Percentiles rank a stretch among this genome's conserved stretches.
These are phyloP conservation scores for Eucalyptus camaldulensis DNA, from an alignment of 345 rosid species.

Conservation along the genomic window DNA sequence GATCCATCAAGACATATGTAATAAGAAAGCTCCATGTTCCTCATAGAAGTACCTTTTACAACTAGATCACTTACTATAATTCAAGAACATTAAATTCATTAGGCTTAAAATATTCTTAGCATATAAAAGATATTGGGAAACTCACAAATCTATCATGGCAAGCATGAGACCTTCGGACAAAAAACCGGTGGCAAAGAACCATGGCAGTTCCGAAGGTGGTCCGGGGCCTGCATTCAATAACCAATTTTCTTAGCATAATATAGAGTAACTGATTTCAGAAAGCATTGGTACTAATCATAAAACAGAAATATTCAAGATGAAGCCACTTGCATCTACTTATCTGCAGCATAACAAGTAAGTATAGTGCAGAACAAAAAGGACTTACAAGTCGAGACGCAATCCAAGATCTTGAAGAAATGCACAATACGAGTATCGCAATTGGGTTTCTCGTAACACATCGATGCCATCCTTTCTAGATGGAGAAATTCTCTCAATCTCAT, in stretches of 20 bases:
- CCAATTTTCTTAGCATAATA: neutral
- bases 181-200: slow-evolving; percentile 79
- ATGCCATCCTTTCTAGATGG: slow-evolving; percentile 86
- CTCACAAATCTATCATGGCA: slow-evolving; percentile 80
- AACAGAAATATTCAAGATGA: neutral
- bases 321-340: neutral
- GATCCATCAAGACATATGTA: neutral
- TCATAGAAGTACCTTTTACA: neutral
- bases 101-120: neutral
- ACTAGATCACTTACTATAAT: neutral
- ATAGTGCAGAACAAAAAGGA: neutral
- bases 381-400: slow-evolving; percentile 58
- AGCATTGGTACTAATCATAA: neutral
- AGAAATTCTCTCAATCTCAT: slow-evolving; percentile 61
- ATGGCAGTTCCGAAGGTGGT: slow-evolving; percentile 67
- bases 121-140: neutral
- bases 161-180: slow-evolving; percentile 74
- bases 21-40: neutral
- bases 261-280: neutral
- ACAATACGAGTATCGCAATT: slow-evolving; percentile 74
- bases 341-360: neutral
- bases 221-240: slow-evolving; percentile 37
- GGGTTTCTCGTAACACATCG: slow-evolving; percentile 50
- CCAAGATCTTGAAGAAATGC: slow-evolving; percentile 65
- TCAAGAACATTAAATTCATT: neutral